Base-by-base conservation (phyloP, 1,139 yeast genomes). In the Kodamaea plutei region DNA sequence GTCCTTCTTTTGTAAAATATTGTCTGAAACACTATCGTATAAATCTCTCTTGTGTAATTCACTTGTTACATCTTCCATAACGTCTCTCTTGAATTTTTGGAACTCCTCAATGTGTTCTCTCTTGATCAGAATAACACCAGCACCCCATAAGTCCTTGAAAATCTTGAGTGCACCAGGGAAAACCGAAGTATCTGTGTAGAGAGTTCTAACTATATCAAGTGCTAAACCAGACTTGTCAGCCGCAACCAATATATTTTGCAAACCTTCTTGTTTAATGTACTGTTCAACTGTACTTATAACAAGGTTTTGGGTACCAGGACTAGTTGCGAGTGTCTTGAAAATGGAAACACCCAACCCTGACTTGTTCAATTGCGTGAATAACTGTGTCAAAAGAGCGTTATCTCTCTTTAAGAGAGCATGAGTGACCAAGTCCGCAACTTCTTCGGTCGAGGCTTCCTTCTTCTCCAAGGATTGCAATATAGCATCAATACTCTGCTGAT, bases 201-300 rank as follows among this genome's bases (percentile, higher is more conserved):
- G 35, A 37, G 47, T 34, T 45, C 52, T 43, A 16, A 54, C 56
- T 25, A 58, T 39, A 37, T 56, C 60, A 23, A 56, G 48, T 6
- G 54, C 60, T 35, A 58, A 48, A 10, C 48, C 49, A 5, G 63
- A 56, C 12, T 47, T 18, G 36, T 56, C 58, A 10, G 51, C 50
- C 12, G 55, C 51, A 12, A 31, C 24, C 26, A 57, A 47, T 16
- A 58, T 26, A 20, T 40, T 41, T 1, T 50, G 37, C 34, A 57
- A 48, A 20, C 50, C 47, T 23, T 49, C 45, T n/a, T 43, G 34
- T 29, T 46, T 35, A 28, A 58, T 43, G 33, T 53, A 56, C 17
- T 39, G 43, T 15, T 43, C 54, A 22, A 57, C 45, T 12, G 52
- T 46, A 16, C 40, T 40, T 13, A 54, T 49, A 12, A 51, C 45